These are phyloP conservation scores for Chlamydomonas sp. DNA, from an alignment of 139 green algal species.

Conservation along the genomic window DNA sequence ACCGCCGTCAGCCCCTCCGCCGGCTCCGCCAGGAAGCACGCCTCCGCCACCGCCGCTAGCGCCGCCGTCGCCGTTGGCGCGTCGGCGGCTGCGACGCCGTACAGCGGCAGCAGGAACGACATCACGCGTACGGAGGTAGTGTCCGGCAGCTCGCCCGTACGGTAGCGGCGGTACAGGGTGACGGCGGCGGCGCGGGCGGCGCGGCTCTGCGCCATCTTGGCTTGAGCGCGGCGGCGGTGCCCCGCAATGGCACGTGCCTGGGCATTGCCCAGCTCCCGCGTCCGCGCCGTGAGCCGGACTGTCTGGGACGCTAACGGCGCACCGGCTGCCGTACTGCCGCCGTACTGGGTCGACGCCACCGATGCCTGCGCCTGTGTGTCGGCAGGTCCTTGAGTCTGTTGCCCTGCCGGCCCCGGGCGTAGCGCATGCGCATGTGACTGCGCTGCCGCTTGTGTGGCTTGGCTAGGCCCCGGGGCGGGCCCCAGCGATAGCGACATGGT, in stretches of 20 bases:
- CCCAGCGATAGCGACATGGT: constrained; percentile 22
- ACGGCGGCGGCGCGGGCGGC: background rate
- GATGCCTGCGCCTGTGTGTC: no score
- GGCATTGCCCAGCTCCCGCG: no score
- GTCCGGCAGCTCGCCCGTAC: constrained; percentile 22
- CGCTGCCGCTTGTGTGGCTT: no score
- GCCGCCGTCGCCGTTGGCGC: constrained; percentile 4
- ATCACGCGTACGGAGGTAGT: background rate
- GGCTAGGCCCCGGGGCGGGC: no score
- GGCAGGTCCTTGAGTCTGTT: no score
- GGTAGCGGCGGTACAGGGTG: constrained; percentile 17
- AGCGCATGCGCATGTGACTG: no score
- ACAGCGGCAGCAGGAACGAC: constrained; percentile 25
- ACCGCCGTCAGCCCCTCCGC: background rate
- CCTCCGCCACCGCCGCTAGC: constrained; percentile 24
- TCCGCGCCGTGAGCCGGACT: no score
- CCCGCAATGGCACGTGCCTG: background rate
- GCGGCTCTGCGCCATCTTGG: background rate
- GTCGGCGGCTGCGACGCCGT: constrained; percentile 1
- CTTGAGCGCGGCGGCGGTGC: background rate
- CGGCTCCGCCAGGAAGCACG: background rate
- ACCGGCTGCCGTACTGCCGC: no score
- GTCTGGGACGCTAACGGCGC: no score
- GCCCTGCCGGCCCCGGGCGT: no score
- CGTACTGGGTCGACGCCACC: no score